These are phyloP conservation scores for Mrakia gelida DNA, from an alignment of 768 basidiomycete genomes.

Conservation along the genomic window DNA sequence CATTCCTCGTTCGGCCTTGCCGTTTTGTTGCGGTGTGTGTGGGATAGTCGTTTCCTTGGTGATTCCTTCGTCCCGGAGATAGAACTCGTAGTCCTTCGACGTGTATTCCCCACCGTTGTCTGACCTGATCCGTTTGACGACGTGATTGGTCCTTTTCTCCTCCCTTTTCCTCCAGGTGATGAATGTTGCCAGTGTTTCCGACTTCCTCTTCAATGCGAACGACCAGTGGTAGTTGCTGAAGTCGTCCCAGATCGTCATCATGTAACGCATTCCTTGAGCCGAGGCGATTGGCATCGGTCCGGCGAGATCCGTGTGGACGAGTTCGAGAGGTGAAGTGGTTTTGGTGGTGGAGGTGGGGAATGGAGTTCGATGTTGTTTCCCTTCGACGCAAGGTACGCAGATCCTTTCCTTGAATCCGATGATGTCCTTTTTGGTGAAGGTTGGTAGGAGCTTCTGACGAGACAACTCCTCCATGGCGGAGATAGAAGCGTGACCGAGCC, in stretches of 20 bases:
- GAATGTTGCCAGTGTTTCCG: slow-evolving; percentile 30
- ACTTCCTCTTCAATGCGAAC: slow-evolving; percentile 31
- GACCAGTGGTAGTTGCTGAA: slow-evolving; percentile 18
- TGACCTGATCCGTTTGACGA: slow-evolving; percentile 27
- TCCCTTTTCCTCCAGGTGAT: slow-evolving; percentile 12
- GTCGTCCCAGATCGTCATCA: slow-evolving; percentile 9
- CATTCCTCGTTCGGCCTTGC: slow-evolving; percentile 15
- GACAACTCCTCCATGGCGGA: neutral
- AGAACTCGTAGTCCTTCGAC: slow-evolving; percentile 12
- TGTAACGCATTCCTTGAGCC: slow-evolving; percentile 2
- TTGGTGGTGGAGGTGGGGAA: slow-evolving; percentile 7
- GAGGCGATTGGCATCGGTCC: slow-evolving; percentile 19
- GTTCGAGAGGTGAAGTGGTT: slow-evolving; percentile 7
- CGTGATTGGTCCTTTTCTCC: neutral
- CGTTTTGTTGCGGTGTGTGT: slow-evolving; percentile 16
- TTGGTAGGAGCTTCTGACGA: neutral
- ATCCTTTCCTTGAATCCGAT: neutral
- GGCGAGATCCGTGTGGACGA: slow-evolving; percentile 15
- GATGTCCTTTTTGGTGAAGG: slow-evolving; percentile 8
- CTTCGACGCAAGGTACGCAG: slow-evolving; percentile 20
- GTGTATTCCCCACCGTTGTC: slow-evolving; percentile 35
- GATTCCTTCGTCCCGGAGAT: slow-evolving; percentile 19
- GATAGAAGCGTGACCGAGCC: slow-evolving; percentile 16
- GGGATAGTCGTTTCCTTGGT: slow-evolving; percentile 9
- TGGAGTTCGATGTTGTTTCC: slow-evolving; percentile 22